These are phyloP conservation scores for Neolentinus lepideus DNA, from an alignment of 1,284 basidiomycete genomes.

Conservation along the genomic window DNA sequence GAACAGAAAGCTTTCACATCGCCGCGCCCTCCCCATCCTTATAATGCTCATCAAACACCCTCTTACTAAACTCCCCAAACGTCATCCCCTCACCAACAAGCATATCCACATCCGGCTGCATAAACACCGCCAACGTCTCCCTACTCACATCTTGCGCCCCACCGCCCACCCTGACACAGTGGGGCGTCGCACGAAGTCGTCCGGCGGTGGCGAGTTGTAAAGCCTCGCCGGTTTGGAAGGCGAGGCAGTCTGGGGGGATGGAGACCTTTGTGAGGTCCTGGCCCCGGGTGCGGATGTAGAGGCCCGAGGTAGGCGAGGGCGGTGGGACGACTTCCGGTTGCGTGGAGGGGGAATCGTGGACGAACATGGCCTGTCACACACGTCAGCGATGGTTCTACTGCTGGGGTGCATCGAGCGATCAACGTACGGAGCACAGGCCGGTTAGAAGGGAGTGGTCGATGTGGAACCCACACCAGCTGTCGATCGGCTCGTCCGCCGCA, in stretches of 20 bases:
- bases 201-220: slow-evolving; percentile 79
- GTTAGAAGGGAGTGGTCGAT: slow-evolving; percentile 85
- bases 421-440: slow-evolving; percentile 79
- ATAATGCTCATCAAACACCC: slow-evolving; percentile 79
- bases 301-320: slow-evolving; percentile 70
- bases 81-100: slow-evolving; percentile 63
- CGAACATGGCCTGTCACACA: slow-evolving; percentile 82
- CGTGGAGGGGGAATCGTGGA: slow-evolving; percentile 33
- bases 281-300: slow-evolving; percentile 85
- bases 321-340: slow-evolving; percentile 49
- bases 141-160: slow-evolving; percentile 54
- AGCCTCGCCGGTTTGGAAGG: slow-evolving; percentile 93
- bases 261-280: slow-evolving; percentile 70
- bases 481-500: slow-evolving; percentile 54
- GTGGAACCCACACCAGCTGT: slow-evolving; percentile 81
- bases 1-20: too few relatives aligned
- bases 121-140: slow-evolving; percentile 86
- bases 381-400: too few relatives aligned
- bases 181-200: slow-evolving; percentile 78
- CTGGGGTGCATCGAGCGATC: too few relatives aligned
- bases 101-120: slow-evolving; percentile 85
- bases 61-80: slow-evolving; percentile 86
- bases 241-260: slow-evolving; percentile 76
- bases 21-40: slow-evolving; percentile 15
- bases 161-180: slow-evolving; percentile 75